Percentiles rank a stretch among this genome's conserved stretches.
These are phyloP conservation scores for Zygotorulaspora mrakii DNA, from an alignment of 1,139 yeast species.

Conservation along the genomic window DNA sequence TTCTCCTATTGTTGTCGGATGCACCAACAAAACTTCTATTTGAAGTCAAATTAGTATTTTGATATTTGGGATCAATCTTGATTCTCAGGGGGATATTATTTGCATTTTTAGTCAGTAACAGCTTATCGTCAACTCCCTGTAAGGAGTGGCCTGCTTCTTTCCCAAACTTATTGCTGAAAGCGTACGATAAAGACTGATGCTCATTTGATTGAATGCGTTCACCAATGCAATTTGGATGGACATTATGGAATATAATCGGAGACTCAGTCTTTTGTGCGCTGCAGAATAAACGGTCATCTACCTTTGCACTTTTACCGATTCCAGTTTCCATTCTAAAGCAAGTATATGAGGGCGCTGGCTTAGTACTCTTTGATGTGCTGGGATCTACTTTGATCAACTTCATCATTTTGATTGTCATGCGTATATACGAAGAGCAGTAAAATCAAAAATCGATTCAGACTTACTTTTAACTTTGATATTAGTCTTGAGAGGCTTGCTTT, in stretches of 20 bases:
- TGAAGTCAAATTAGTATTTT: slow-evolving; percentile 5
- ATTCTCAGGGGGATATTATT: slow-evolving; percentile 11
- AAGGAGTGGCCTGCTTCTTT: not conserved
- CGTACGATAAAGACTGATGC: slow-evolving; percentile 5
- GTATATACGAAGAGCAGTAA: too few relatives aligned
- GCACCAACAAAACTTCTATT: slow-evolving; percentile 3
- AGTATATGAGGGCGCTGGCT: slow-evolving; percentile 14
- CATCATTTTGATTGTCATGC: slow-evolving; percentile 9
- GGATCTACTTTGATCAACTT: slow-evolving; percentile 27
- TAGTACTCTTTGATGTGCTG: slow-evolving; percentile 14
- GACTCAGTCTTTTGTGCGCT: slow-evolving; percentile 1
- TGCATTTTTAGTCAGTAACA: not conserved
- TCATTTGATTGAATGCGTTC: slow-evolving; percentile 4
- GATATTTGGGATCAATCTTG: slow-evolving; percentile 19
- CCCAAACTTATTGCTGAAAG: slow-evolving; percentile 1
- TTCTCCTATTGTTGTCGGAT: slow-evolving; percentile 10
- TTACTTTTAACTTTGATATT: too few relatives aligned
- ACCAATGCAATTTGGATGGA: slow-evolving; percentile 9
- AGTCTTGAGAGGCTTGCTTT: too few relatives aligned
- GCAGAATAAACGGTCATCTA: slow-evolving; percentile 1
- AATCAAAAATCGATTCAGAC: too few relatives aligned
- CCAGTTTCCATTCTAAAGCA: slow-evolving; percentile 12
- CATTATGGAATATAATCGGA: slow-evolving; percentile 18
- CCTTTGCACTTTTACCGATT: not conserved
- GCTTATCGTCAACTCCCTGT: not conserved